A percentile compares a stretch with the other conserved stretches of the same genome.
Conservation (phyloP, 768 basidiomycete species). For the Termitomyces bulborhizus region DNA sequence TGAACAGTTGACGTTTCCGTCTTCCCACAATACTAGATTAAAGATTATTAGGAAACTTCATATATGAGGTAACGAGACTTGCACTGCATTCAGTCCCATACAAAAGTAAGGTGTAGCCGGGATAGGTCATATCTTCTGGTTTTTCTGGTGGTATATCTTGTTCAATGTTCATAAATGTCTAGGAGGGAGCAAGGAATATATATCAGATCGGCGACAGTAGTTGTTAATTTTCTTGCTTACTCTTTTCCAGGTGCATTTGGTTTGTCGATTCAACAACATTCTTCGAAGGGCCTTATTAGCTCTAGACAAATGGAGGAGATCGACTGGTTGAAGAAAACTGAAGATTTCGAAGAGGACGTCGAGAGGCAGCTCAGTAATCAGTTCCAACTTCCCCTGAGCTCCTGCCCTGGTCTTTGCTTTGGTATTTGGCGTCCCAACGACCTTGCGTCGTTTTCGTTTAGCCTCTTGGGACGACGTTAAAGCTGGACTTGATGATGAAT, state of each 20-base stretch:
- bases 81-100: constrained; percentile 30
- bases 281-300: constrained; percentile 28
- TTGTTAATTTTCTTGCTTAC: constrained; percentile 7
- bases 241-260: constrained; percentile 26
- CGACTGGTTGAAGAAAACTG: constrained; percentile 28
- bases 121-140: constrained; percentile 24
- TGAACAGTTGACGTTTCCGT: constrained; percentile 6
- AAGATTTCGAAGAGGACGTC: constrained; percentile 34
- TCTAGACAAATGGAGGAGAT: constrained; percentile 34
- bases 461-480: neutral
- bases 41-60: neutral
- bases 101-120: constrained; percentile 27
- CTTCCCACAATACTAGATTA: constrained; percentile 11
- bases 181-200: neutral
- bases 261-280: constrained; percentile 21
- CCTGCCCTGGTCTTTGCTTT: neutral
- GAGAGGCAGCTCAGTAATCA: constrained; percentile 26
- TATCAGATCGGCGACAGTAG: neutral
- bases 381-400: constrained; percentile 16
- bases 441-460: neutral
- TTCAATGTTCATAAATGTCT: constrained; percentile 19
- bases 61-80: constrained; percentile 4
- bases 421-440: neutral
- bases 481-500: neutral
- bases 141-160: constrained; percentile 14